Evolutionary conservation across 225 moss, liverwort and hornwort genomes (phyloP).

Genomic region (Climacium dendroides): DNA sequence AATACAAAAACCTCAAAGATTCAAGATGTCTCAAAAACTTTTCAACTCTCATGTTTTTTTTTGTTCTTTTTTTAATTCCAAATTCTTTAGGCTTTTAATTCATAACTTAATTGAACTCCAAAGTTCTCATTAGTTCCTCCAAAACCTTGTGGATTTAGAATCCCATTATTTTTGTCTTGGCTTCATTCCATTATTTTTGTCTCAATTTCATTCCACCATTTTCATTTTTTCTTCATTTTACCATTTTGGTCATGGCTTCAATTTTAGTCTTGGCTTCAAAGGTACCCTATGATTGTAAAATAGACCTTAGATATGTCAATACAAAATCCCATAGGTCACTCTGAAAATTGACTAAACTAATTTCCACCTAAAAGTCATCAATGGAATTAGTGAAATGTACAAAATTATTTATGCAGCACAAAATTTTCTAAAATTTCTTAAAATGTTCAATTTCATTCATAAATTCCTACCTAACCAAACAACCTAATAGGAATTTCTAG

Average conservation of each 20-base stretch:
- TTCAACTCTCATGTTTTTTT: not conserved
- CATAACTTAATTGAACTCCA: not conserved
- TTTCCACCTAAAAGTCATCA: not conserved
- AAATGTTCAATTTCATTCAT: not conserved
- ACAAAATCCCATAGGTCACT: not conserved
- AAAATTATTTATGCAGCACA: not conserved
- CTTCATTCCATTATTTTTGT: not conserved
- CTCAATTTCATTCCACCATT: no score
- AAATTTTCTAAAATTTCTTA: not conserved
- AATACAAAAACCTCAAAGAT: not conserved
- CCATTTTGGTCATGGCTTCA: not conserved
- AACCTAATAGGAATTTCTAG: not conserved
- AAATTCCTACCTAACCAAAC: not conserved
- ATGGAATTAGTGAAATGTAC: fast-evolving
- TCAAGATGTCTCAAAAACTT: not conserved
- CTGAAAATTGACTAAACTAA: not conserved
- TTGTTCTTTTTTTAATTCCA: not conserved
- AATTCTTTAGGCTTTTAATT: not conserved
- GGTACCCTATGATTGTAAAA: fast-evolving
- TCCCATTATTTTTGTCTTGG: not conserved
- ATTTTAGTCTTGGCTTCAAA: not conserved
- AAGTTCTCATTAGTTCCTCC: not conserved
- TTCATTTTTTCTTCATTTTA: not conserved
- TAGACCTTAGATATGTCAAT: not conserved
- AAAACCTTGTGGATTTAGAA: not conserved